Conservation (phyloP, 1,284 basidiomycete genomes). For the Wallemia ichthyophaga region DNA sequence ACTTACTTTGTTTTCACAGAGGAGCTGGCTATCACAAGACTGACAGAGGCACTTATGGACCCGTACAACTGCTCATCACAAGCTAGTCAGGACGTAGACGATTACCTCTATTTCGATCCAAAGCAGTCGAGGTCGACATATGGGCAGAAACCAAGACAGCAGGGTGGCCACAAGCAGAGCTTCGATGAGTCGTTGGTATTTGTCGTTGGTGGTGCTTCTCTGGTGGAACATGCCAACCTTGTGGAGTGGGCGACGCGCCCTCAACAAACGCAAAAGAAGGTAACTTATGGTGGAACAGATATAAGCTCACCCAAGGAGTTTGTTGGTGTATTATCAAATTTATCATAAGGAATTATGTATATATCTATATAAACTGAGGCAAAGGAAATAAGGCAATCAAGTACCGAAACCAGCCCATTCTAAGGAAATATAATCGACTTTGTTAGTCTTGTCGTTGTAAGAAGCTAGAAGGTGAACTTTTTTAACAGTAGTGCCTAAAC, state of each 20-base stretch:
- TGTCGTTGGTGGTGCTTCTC: constrained; percentile 81
- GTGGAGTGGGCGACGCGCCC: constrained; percentile 52
- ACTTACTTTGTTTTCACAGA: constrained; percentile 13
- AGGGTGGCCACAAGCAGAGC: constrained; percentile 19
- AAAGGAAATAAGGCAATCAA: not conserved
- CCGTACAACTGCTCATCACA: constrained; percentile 68
- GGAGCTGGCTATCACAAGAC: constrained; percentile 63
- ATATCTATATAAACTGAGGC: not conserved
- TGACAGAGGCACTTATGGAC: constrained; percentile 91
- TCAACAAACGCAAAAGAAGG: constrained; percentile 25
- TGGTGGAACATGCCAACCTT: constrained; percentile 90
- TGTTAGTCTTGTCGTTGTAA: not conserved
- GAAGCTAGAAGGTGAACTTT: constrained; percentile 36
- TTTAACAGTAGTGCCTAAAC: constrained; percentile 87
- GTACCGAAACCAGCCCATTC: constrained; percentile 1
- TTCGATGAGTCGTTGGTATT: constrained; percentile 77
- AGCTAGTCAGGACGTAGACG: constrained; percentile 82
- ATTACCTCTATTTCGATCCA: constrained; percentile 82
- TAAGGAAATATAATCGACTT: not conserved
- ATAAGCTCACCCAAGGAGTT: constrained; percentile 71
- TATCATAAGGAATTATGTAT: constrained; percentile 11
- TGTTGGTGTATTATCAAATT: constrained; percentile 30
- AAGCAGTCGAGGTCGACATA: constrained; percentile 28
- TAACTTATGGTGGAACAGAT: constrained; percentile 89
- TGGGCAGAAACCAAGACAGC: constrained; percentile 6